Evolutionary conservation across 2,329 filamentous ascomycete genomes (phyloP).

Genomic region (Colletotrichum liriopes): DNA sequence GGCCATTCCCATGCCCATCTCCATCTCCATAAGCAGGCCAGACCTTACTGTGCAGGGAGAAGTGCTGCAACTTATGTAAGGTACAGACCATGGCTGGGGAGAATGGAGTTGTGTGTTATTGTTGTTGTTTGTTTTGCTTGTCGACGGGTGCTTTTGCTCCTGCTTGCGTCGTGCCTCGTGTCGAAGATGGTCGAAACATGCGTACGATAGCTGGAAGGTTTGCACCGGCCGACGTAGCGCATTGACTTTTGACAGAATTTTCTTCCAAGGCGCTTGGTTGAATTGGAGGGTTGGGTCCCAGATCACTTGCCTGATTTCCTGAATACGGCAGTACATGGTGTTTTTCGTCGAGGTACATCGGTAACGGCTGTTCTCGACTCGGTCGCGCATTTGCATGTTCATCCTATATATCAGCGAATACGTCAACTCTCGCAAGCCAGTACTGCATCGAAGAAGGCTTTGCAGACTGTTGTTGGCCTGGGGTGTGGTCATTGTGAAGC

Average conservation of each 20-base stretch:
- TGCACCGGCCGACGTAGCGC: conserved; percentile 8
- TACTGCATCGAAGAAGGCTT: neutral
- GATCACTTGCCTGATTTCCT: neutral
- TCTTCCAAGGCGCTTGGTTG: neutral
- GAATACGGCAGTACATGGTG: neutral
- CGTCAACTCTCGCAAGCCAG: neutral
- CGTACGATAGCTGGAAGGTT: conserved; percentile 21
- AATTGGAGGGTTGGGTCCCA: neutral
- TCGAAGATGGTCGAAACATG: neutral
- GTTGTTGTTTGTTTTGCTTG: conserved; percentile 32
- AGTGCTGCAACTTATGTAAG: conserved; percentile 34
- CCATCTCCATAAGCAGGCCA: conserved; percentile 19
- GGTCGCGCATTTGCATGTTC: conserved; percentile 11
- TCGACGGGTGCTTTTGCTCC: neutral
- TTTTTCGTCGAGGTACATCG: neutral
- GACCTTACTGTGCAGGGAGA: conserved; percentile 25
- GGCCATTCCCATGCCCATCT: conserved; percentile 33
- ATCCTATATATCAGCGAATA: neutral
- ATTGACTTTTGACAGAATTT: conserved; percentile 22
- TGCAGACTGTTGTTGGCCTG: conserved; percentile 16
- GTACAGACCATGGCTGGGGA: conserved; percentile 28
- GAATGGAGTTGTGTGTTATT: neutral
- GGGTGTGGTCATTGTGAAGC: conserved; percentile 1
- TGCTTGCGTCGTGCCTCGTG: neutral
- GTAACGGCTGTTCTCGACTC: neutral